phyloP scores from a whole-genome alignment of 305 asterid species.

The Fraxinus floribunda region DNA sequence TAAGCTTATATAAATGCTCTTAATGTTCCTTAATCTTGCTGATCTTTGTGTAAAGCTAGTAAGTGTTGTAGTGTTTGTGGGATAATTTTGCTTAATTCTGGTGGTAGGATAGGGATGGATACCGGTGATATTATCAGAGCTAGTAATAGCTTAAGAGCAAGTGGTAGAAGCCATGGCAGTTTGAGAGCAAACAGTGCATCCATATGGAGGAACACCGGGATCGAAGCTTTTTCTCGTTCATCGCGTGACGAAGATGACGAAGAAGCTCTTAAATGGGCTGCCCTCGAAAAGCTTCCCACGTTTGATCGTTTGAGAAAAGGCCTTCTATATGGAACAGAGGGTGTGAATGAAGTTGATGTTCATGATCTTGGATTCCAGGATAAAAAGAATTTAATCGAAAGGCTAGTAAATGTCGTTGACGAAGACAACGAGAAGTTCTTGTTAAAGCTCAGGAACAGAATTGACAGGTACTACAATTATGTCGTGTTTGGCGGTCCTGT shows the following conservation, averaged over 20 bases:
- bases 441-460: conserved; percentile 56
- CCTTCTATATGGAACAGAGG: conserved; percentile 50
- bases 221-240: conserved; percentile 46
- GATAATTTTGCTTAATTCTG: neutral
- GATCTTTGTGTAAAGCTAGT: neutral
- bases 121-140: conserved; percentile 34
- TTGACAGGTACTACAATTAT: conserved; percentile 50
- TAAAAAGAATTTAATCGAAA: conserved; percentile 49
- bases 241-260: conserved; percentile 62
- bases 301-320: conserved; percentile 67
- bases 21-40: neutral
- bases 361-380: conserved; percentile 46
- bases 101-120: conserved; percentile 31
- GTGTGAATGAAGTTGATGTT: conserved; percentile 52
- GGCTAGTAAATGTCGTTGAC: conserved; percentile 42
- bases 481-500: too few relatives aligned
- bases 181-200: conserved; percentile 39
- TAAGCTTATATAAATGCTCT: neutral
- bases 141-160: conserved; percentile 26
- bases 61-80: neutral
- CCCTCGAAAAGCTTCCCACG: conserved; percentile 68
- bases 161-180: conserved; percentile 29
- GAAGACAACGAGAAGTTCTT: conserved; percentile 77
- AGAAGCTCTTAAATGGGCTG: conserved; percentile 77
- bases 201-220: conserved; percentile 46